phyloP scores from a whole-genome alignment of 2,329 filamentous ascomycete species.

The Aspergillus luchuensis region DNA sequence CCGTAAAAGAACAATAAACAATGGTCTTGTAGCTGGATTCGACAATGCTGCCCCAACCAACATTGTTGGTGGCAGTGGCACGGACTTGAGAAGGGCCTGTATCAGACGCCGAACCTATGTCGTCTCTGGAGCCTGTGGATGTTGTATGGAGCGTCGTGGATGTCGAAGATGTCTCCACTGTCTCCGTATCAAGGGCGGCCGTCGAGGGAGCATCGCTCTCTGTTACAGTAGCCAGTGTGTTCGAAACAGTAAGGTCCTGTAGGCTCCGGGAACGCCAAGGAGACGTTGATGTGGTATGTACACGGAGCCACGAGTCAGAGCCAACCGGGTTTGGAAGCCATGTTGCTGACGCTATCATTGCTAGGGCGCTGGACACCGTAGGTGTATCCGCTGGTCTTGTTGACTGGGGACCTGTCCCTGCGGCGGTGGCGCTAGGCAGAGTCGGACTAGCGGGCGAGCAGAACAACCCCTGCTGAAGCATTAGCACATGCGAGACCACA shows the following conservation, averaged over 20 bases:
- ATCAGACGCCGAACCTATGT: background rate
- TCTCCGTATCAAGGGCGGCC: background rate
- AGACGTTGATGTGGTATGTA: background rate
- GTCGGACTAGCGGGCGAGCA: background rate
- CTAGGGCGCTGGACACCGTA: background rate
- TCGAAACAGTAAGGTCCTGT: background rate
- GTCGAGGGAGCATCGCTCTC: background rate
- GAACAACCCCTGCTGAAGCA: background rate
- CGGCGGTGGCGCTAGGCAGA: background rate
- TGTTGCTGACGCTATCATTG: background rate
- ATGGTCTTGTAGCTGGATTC: too few species aligned
- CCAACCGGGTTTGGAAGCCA: background rate
- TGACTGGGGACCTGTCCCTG: background rate
- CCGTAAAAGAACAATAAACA: too few species aligned
- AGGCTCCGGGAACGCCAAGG: background rate
- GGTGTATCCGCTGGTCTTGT: background rate
- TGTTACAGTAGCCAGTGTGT: background rate
- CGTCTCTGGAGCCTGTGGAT: background rate
- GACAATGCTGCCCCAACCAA: background rate
- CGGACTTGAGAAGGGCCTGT: background rate
- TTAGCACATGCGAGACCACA: background rate
- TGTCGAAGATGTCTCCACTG: background rate
- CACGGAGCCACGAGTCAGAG: background rate
- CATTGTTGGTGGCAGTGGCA: background rate
- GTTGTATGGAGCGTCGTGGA: background rate